Base-by-base conservation (phyloP, 768 basidiomycete genomes). In the Pleurotus platypus region DNA sequence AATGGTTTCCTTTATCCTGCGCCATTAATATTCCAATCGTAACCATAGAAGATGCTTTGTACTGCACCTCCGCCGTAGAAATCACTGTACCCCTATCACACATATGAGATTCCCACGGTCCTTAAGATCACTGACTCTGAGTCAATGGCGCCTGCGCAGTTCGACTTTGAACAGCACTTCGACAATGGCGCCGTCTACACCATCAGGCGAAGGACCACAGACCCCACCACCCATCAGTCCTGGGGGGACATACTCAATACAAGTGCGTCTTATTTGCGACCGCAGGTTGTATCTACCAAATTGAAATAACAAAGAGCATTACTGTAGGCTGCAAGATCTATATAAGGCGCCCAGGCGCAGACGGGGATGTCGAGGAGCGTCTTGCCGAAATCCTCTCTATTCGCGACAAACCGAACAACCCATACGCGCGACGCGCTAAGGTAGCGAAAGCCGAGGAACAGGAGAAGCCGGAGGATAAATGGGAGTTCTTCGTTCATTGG, bases 401-500 rank as follows among this genome's bases (percentile, higher is more conserved):
- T 56, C 89, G 97, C 48, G 92, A 95, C 68, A 90, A 89, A 71
- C 87, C 88, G 39, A 75, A 78, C 56, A 86, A 84, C 62, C 67
- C 79, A 1, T 90, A 86, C 69, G 77, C 77, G 16, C 74, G 76
- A 38, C 78, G 57, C 42, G 16, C 57, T 20, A 46, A 46, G 11
- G 20, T 22, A 5, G 46, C 43, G 46, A 55, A 49, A 15, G 75
- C 75, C 40, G 78, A 82, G 45, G 78, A 80, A 40, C 77, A 77
- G n/a, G 66, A 71, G 39, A 81, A 81, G 57, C 81, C 84, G 7
- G 87, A 88, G 65, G 92, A 94, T 69, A 86, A 89, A 64, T 82
- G 84, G 70, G 95, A 98, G 70, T 98, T 86, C 77, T 99, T 98
- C 67, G 93, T 98, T 16, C 97, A 99, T 67, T 99, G 96, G 88